phyloP scores from a whole-genome alignment of 176 grass and related monocot species.

The Bothriochloa decipiens region DNA sequence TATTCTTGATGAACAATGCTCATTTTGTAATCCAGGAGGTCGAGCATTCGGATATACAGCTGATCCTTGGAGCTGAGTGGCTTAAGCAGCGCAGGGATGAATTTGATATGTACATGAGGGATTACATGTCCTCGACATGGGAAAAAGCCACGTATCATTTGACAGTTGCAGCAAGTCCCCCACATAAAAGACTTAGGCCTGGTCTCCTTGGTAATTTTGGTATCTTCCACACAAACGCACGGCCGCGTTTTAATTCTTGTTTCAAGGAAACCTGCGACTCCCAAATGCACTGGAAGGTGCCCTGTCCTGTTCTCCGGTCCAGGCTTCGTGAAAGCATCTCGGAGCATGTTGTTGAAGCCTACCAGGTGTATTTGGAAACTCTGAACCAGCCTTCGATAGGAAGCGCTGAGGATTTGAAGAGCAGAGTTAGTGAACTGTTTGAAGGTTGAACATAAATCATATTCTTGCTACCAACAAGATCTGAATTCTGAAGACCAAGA shows the following conservation, averaged over 20 bases:
- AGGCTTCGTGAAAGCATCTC: constrained; percentile 9
- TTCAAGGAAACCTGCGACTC: constrained; percentile 19
- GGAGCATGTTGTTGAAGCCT: constrained; percentile 19
- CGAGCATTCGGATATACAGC: constrained; percentile 7
- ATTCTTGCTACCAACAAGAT: neutral
- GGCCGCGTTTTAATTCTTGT: neutral
- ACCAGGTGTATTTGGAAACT: constrained; percentile 16
- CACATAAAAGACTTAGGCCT: constrained; percentile 6
- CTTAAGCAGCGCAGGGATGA: neutral
- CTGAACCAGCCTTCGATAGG: neutral
- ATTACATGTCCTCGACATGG: constrained; percentile 42
- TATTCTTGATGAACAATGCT: constrained; percentile 47
- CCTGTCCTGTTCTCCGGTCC: constrained; percentile 12
- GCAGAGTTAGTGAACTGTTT: constrained; percentile 10
- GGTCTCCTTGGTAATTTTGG: constrained; percentile 5
- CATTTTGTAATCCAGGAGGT: constrained; percentile 40
- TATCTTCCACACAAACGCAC: neutral
- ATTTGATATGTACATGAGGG: constrained; percentile 20
- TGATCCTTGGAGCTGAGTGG: constrained; percentile 38
- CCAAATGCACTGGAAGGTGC: constrained; percentile 42
- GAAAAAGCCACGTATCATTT: neutral
- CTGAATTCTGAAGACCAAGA: neutral
- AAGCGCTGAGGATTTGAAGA: neutral
- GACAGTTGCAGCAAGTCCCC: neutral
- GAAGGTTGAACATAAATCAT: constrained; percentile 1